Evolutionary conservation across 495 filamentous ascomycete genomes (phyloP).

Genomic region (Lichina pygmaea): DNA sequence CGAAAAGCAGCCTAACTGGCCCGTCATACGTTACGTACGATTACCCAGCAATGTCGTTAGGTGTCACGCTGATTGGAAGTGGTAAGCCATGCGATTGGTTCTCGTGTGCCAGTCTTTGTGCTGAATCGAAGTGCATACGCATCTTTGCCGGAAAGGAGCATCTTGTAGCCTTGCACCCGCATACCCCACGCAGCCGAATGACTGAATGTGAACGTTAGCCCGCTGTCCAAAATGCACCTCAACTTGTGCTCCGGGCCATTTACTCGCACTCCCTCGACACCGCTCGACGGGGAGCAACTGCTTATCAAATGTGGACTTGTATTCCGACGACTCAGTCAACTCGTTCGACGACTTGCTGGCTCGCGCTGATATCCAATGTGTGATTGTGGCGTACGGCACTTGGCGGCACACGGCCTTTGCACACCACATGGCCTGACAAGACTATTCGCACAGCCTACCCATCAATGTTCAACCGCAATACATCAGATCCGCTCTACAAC

Average conservation of each 20-base stretch:
- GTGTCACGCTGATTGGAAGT: constrained; percentile 2
- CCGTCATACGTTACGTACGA: neutral
- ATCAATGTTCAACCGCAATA: constrained; percentile 28
- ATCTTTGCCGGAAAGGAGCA: constrained; percentile 20
- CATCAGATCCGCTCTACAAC: constrained; percentile 31
- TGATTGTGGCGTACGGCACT: constrained; percentile 34
- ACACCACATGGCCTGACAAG: neutral
- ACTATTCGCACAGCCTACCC: constrained; percentile 17
- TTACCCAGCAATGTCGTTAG: neutral
- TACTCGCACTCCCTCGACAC: constrained; percentile 15
- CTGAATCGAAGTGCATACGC: constrained; percentile 5
- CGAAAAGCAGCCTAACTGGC: neutral
- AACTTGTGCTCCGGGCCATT: constrained; percentile 12
- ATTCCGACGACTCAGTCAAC: constrained; percentile 30
- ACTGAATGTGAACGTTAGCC: constrained; percentile 13
- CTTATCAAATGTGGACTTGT: constrained; percentile 13
- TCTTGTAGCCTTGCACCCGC: constrained; percentile 7
- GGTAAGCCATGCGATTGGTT: constrained; percentile 1
- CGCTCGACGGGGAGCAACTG: constrained; percentile 7
- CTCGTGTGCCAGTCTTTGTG: neutral
- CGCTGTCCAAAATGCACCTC: constrained; percentile 13
- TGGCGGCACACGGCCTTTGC: neutral
- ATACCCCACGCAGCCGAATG: neutral
- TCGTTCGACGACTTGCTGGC: constrained; percentile 33
- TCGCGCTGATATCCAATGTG: constrained; percentile 38